A percentile compares a stretch with the other conserved stretches of the same genome.
phyloP scores from a whole-genome alignment of 495 filamentous ascomycete genomes.

The Xylaria sp. region DNA sequence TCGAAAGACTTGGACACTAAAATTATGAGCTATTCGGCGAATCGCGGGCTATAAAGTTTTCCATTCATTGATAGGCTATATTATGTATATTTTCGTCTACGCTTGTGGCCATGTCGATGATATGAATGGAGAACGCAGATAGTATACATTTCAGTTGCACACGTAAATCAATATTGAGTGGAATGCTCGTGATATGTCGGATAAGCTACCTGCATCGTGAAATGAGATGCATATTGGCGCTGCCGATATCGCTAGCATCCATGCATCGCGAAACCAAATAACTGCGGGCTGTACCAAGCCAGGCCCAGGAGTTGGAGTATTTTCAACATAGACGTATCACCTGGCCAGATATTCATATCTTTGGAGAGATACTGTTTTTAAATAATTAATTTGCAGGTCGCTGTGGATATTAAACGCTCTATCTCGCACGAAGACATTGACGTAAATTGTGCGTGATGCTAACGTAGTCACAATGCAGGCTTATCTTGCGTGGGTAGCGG shows the following conservation, averaged over 20 bases:
- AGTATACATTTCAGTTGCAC: neutral
- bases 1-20: neutral
- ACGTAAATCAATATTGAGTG: neutral
- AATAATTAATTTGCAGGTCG: neutral
- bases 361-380: neutral
- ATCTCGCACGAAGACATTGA: neutral
- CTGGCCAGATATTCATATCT: neutral
- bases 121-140: neutral
- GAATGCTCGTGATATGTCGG: neutral
- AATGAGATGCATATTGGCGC: neutral
- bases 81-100: neutral
- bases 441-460: neutral
- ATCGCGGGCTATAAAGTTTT: neutral
- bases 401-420: neutral
- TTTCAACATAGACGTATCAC: neutral
- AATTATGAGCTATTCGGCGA: neutral
- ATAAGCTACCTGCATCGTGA: neutral
- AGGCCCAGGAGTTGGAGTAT: neutral
- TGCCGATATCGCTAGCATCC: conserved; percentile 4
- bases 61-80: neutral
- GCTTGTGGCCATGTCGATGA: neutral
- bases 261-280: neutral
- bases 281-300: neutral
- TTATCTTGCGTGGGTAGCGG: neutral
- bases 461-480: neutral